Evolutionary conservation across 2,329 filamentous ascomycete species (phyloP), one percentile per base, ranked within the genome.

Genomic region (Aureobasidium subglaciale): DNA sequence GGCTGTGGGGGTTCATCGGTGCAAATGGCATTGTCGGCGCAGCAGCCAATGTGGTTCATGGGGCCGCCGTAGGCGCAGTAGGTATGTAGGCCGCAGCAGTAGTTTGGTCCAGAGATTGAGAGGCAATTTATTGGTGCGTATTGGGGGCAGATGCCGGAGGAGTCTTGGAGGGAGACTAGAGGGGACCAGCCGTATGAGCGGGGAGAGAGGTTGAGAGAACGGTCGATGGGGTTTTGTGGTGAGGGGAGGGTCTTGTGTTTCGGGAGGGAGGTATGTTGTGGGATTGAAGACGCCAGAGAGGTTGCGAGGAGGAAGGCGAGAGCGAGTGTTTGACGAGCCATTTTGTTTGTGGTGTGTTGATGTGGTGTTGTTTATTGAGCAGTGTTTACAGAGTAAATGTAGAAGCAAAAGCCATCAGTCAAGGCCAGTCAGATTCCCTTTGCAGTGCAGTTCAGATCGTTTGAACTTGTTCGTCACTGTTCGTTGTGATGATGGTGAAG

Each of bases 101-200:
- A 54, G 38, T 54, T 35, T 11, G 50, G 50, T 1, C 29, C 27
- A 1, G 20, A n/a, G 50, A 54, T 54, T 27, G 20, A 29, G 42
- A 43, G 50, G 38, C 50, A 54, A 38, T 54, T 54, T 24, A 54
- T 54, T 29, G 35, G 43, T 25, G 50, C 50, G 27, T 35, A 54
- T 16, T 35, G 50, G 8, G 50, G 50, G 20, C 50, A 54, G 8
- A 54, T 43, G 4, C 50, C 50, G 4, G 10, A 13, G 38, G 13
- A 18, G 38, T 35, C 27, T 54, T 54, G 50, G 20, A 54, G 27
- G 29, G 29, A 22, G 29, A 54, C 38, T 18, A 38, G 38, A 15
- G 50, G 50, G 38, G 50, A 54, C 50, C 50, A 54, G 48, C 48
- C 48, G 5, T 29, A 38, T 7, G 32, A 34, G 27, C 35, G 37